Evolutionary conservation across 140 eudicot genomes (phyloP).

Genomic region (Anethum foeniculum): DNA sequence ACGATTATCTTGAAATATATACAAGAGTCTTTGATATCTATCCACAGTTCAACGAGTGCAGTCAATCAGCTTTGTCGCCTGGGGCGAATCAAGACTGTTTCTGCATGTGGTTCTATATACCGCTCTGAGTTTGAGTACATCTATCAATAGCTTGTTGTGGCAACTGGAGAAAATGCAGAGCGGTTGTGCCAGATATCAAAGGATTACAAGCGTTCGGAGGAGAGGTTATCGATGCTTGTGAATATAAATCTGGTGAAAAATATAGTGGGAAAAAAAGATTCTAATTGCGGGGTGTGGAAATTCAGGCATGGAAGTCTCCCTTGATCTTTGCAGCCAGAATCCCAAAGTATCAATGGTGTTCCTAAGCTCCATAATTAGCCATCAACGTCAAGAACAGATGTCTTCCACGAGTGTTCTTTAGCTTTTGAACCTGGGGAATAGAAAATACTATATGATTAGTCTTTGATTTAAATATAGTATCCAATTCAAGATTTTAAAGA

Average conservation of each 20-base stretch:
- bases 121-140: constrained; percentile 62
- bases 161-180: constrained; percentile 88
- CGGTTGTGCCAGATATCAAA: constrained; percentile 56
- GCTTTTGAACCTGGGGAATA: constrained; percentile 52
- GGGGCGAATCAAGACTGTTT: constrained; percentile 59
- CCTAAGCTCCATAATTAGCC: constrained; percentile 12
- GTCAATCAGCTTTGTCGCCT: constrained; percentile 49
- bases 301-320: constrained; percentile 96
- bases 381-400: constrained; percentile 76
- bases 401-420: constrained; percentile 57
- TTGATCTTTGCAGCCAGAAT: constrained; percentile 67
- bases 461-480: background rate
- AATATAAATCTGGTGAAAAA: constrained; percentile 64
- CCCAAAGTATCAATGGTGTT: constrained; percentile 69
- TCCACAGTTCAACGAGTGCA: constrained; percentile 65
- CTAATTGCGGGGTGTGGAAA: constrained; percentile 88
- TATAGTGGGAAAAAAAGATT: constrained; percentile 52
- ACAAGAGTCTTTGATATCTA: constrained; percentile 49
- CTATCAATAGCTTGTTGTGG: constrained; percentile 69
- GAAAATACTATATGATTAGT: constrained; percentile 13
- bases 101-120: constrained; percentile 16
- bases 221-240: constrained; percentile 65
- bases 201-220: constrained; percentile 61
- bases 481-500: background rate
- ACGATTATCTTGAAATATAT: constrained; percentile 60